A percentile compares a stretch with the other conserved stretches of the same genome.
phyloP scores from a whole-genome alignment of 805 yeast species.

The Pichia manshurica region DNA sequence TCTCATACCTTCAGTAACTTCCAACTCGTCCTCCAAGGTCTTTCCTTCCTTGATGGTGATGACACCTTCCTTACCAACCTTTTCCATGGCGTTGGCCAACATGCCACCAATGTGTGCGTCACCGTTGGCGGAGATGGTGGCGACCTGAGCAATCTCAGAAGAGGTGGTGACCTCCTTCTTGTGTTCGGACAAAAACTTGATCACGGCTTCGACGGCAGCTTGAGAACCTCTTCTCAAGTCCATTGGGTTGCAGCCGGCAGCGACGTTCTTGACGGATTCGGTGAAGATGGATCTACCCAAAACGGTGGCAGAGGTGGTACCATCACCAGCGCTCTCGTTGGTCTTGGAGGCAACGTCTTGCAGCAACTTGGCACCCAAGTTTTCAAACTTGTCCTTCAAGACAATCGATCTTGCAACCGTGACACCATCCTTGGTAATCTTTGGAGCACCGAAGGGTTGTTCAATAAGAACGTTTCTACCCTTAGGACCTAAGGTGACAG shows the following conservation, averaged over 20 bases:
- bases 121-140: constrained; percentile 96
- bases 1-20: constrained; percentile 97
- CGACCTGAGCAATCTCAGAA: constrained; percentile 96
- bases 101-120: constrained; percentile 87
- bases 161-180: constrained; percentile 91
- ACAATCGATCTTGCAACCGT: constrained; percentile 87
- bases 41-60: constrained; percentile 97
- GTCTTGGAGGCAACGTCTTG: constrained; percentile 98
- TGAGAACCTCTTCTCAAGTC: constrained; percentile 96
- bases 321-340: constrained; percentile 97
- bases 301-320: constrained; percentile 96
- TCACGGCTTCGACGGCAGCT: constrained; percentile 92
- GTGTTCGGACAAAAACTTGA: constrained; percentile 73
- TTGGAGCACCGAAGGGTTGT: constrained; percentile 94
- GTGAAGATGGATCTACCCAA: constrained; percentile 93
- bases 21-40: constrained; percentile 93
- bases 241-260: constrained; percentile 99
- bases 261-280: constrained; percentile 92
- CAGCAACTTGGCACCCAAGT: constrained; percentile 89
- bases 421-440: constrained; percentile 98
- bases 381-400: constrained; percentile 86
- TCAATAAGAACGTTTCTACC: constrained; percentile 96
- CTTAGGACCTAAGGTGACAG: constrained; percentile 95
- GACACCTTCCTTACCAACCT: constrained; percentile 98
- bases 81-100: constrained; percentile 94